Evolutionary conservation across 2,329 filamentous ascomycete genomes (phyloP), one percentile per base, ranked within the genome.

Genomic region (Fusarium sp.): DNA sequence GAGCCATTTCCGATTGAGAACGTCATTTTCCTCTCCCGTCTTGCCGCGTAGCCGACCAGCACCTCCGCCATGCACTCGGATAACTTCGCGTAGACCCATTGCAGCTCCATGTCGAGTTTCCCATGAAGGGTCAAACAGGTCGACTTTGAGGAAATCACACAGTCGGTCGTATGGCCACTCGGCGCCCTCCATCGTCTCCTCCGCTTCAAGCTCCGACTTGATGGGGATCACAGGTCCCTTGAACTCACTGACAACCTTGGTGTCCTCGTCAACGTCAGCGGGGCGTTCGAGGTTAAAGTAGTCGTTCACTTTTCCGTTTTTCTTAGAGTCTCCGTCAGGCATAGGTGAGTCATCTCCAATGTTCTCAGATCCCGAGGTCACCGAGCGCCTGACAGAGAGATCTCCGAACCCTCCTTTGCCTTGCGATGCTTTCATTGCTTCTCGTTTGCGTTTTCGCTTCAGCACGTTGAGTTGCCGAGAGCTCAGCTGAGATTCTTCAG

Each of bases 81-180:
- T 86, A 19, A 99, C 89, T 79, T 99, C 96, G 75, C 96, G 89
- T 38, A 99, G 84, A 13, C 94, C 96, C 91, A 99, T 96, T 15
- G 96, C 94, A 57, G 97, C 96, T 74, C 96, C 96, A 78, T 99
- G 96, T 17, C 96, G 91, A 9, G 94, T 94, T 79, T 99, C 96
- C 97, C 96, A 99, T 47, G 92, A 91, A 4, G 92, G 85, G 76
- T 99, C 95, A 73, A 99, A 98, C 2, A 99, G 85, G 76, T 99
- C 96, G 34, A 98, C 87, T 75, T 93, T 95, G 61, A 99, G 87
- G 74, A 98, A 96, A 65, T 98, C 96, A 78, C 94, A 98, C 36
- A 99, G 88, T 54, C 94, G 90, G 75, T 98, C 94, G 75, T 93
- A 98, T 0, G 96, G 96, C 96, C 96, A 99, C 76, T 97, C 93